Percentiles rank a stretch among this genome's conserved stretches.
Evolutionary conservation across 2,329 filamentous ascomycete species (phyloP).

Genomic region (Ceratocystis albifundus): DNA sequence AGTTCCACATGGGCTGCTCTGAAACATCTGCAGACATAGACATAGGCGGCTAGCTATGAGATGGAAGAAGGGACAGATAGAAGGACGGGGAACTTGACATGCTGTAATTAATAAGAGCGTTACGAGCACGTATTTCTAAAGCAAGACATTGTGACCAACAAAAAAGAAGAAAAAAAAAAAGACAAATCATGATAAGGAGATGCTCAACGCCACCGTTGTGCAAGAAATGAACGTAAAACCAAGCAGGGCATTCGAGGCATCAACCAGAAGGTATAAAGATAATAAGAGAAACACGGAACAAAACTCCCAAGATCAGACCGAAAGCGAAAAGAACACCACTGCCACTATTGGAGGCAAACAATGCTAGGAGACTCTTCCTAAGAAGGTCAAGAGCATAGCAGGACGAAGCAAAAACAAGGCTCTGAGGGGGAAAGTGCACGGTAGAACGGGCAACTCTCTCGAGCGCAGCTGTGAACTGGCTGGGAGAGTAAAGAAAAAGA

Average conservation of each 20-base stretch:
- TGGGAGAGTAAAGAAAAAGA: neutral
- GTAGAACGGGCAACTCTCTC: constrained; percentile 12
- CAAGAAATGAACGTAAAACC: neutral
- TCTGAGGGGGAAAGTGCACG: constrained; percentile 3
- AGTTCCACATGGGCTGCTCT: neutral
- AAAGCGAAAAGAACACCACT: too few species aligned
- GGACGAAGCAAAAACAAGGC: constrained; percentile 9
- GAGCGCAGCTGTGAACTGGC: neutral
- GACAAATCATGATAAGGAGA: neutral
- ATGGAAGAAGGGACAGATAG: neutral
- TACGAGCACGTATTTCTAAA: neutral
- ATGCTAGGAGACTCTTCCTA: neutral
- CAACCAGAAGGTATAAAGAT: neutral
- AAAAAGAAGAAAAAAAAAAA: neutral
- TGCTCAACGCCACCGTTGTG: constrained; percentile 5
- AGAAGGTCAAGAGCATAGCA: neutral
- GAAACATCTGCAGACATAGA: constrained; percentile 1
- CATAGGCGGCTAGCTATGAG: neutral
- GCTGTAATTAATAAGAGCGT: neutral
- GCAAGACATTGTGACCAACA: neutral
- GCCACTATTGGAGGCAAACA: neutral
- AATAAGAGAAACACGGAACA: neutral
- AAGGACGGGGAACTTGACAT: neutral
- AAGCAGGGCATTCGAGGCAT: neutral
- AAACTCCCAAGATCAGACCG: neutral